Percentiles rank a stretch among this genome's conserved stretches.
phyloP scores from a whole-genome alignment of 306 rosid genomes.

The Cicer cuneatum region DNA sequence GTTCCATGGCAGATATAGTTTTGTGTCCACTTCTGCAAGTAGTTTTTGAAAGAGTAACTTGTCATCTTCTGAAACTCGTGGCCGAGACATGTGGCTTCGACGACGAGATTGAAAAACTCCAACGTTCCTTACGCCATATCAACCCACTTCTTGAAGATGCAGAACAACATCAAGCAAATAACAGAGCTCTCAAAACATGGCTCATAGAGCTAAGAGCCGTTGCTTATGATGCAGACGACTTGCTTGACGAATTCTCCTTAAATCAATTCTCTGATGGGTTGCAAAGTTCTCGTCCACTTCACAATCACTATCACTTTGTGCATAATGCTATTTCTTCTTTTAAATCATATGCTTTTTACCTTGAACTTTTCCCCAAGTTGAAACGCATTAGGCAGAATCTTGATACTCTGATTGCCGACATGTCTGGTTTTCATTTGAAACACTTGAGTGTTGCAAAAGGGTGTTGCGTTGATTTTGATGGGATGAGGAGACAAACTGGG shows the following conservation, averaged over 20 bases:
- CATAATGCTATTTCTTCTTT: not conserved
- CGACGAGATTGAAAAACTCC: too few relatives aligned
- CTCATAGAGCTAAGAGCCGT: not conserved
- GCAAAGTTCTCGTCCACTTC: not conserved
- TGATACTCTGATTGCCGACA: not conserved
- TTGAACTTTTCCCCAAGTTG: not conserved
- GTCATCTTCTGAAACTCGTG: too few relatives aligned
- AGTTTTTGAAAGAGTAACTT: too few relatives aligned
- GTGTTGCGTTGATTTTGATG: not conserved
- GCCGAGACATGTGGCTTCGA: too few relatives aligned
- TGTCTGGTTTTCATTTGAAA: not conserved
- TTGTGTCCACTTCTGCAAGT: too few relatives aligned
- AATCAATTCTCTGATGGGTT: not conserved
- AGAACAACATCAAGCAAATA: too few relatives aligned
- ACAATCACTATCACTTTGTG: not conserved
- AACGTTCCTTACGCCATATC: too few relatives aligned
- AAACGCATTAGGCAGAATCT: not conserved
- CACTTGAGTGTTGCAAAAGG: too few relatives aligned
- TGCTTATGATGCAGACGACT: not conserved
- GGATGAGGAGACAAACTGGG: not conserved
- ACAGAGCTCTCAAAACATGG: not conserved
- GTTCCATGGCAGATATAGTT: too few relatives aligned
- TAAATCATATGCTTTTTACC: not conserved
- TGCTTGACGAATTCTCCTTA: not conserved
- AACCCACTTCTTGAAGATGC: too few relatives aligned